A percentile compares a stretch with the other conserved stretches of the same genome.
Evolutionary conservation across 768 basidiomycete genomes (phyloP).

Genomic region (Trichaptum fuscoviolaceum): DNA sequence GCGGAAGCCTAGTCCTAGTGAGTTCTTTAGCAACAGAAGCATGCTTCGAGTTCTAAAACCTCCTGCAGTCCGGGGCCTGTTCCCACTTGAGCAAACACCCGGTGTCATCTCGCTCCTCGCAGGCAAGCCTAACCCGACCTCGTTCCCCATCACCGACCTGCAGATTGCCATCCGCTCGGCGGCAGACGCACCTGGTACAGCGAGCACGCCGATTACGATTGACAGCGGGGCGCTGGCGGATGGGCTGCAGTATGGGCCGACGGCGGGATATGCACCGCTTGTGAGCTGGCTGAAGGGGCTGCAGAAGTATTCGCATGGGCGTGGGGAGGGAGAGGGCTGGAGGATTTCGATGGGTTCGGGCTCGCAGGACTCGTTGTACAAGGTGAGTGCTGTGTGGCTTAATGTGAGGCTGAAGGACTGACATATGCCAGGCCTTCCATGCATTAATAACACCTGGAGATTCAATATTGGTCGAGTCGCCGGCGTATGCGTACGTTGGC

Average conservation of each 20-base stretch:
- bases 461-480: constrained; percentile 74
- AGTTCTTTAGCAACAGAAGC: no score
- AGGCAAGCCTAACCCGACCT: constrained; percentile 86
- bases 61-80: constrained; percentile 52
- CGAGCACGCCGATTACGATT: constrained; percentile 49
- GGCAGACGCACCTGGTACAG: constrained; percentile 26
- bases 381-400: constrained; percentile 40
- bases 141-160: constrained; percentile 87
- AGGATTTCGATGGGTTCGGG: constrained; percentile 72
- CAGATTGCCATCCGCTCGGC: constrained; percentile 36
- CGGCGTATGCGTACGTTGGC: constrained; percentile 61
- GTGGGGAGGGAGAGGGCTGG: constrained; percentile 57
- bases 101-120: constrained; percentile 80
- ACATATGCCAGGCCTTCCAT: constrained; percentile 50
- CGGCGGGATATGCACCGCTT: constrained; percentile 61
- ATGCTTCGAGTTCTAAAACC: no score
- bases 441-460: constrained; percentile 77
- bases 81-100: constrained; percentile 72
- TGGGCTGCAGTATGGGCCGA: constrained; percentile 75
- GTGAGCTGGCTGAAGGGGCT: constrained; percentile 65
- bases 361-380: constrained; percentile 85
- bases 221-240: constrained; percentile 53
- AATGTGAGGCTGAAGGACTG: background rate
- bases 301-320: constrained; percentile 65
- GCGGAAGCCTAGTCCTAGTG: constrained; percentile 60